Percentiles rank a stretch among this genome's conserved stretches.
These are phyloP conservation scores for Macadamia tetraphylla DNA, from an alignment of 164 flowering plant species.

Conservation along the genomic window DNA sequence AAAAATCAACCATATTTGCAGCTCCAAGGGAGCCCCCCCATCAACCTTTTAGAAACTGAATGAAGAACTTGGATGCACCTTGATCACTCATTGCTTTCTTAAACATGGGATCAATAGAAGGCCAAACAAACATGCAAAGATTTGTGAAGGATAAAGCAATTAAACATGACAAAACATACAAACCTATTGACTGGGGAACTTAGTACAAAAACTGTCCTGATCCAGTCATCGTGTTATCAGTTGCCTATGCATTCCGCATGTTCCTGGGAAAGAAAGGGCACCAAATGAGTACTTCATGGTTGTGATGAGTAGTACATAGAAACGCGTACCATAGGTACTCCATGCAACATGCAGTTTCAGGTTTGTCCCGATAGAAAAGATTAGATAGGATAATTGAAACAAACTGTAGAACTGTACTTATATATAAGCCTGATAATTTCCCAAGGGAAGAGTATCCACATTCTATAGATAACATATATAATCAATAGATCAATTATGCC, in stretches of 20 bases:
- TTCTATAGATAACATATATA: no score
- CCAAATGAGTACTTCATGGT: no score
- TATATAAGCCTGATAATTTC: no score
- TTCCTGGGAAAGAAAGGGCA: conserved; percentile 18
- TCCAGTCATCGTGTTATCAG: background rate
- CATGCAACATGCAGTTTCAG: no score
- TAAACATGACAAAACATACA: background rate
- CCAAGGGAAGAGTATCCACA: no score
- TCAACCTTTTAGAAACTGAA: background rate
- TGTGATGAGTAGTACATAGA: no score
- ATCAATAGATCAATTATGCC: no score
- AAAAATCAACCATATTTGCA: background rate
- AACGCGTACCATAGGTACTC: no score
- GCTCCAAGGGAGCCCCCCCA: background rate
- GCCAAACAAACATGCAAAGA: background rate
- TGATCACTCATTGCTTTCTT: background rate
- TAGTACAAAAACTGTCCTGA: background rate
- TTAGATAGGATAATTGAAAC: no score
- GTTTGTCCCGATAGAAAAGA: no score
- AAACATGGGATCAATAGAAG: background rate
- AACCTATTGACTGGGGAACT: background rate
- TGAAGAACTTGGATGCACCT: background rate
- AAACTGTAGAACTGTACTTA: no score
- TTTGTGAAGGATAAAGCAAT: background rate
- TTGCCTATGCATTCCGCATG: conserved; percentile 12